A percentile compares a stretch with the other conserved stretches of the same genome.
Evolutionary conservation across 345 rosid genomes (phyloP).

Genomic region (Lumnitzera racemosa): DNA sequence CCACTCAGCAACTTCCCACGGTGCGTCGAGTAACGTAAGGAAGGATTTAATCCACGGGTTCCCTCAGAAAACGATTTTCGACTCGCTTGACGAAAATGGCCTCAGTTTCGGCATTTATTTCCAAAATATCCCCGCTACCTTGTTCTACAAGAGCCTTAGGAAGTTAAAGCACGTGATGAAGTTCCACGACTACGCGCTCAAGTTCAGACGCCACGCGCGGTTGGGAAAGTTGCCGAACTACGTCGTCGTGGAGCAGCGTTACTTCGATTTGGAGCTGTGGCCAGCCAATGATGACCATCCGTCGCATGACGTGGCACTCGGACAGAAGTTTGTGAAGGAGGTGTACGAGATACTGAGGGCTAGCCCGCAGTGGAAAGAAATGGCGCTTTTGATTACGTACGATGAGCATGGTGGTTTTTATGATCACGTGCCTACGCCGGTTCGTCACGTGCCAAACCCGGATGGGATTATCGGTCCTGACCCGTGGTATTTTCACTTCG

Average conservation of each 20-base stretch:
- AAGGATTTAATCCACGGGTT: conserved; percentile 83
- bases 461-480: conserved; percentile 90
- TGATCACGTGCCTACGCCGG: conserved; percentile 96
- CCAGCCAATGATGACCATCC: conserved; percentile 98
- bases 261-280: conserved; percentile 49
- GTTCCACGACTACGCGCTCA: conserved; percentile 58
- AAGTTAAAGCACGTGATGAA: conserved; percentile 56
- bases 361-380: conserved; percentile 98
- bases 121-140: conserved; percentile 93
- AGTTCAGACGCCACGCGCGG: conserved; percentile 62
- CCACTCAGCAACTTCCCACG: conserved; percentile 98
- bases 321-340: conserved; percentile 90
- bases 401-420: conserved; percentile 97
- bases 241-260: conserved; percentile 83
- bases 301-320: conserved; percentile 82
- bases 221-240: conserved; percentile 76
- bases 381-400: conserved; percentile 82
- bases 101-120: conserved; percentile 84
- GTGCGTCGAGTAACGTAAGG: conserved; percentile 73
- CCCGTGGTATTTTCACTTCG: conserved; percentile 82
- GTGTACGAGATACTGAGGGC: conserved; percentile 81
- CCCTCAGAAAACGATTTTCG: conserved; percentile 91
- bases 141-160: conserved; percentile 68
- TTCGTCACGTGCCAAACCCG: conserved; percentile 70
- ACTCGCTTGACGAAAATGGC: conserved; percentile 76